phyloP scores from a whole-genome alignment of 768 basidiomycete species.

The Tylopilus rubrobrunneus region DNA sequence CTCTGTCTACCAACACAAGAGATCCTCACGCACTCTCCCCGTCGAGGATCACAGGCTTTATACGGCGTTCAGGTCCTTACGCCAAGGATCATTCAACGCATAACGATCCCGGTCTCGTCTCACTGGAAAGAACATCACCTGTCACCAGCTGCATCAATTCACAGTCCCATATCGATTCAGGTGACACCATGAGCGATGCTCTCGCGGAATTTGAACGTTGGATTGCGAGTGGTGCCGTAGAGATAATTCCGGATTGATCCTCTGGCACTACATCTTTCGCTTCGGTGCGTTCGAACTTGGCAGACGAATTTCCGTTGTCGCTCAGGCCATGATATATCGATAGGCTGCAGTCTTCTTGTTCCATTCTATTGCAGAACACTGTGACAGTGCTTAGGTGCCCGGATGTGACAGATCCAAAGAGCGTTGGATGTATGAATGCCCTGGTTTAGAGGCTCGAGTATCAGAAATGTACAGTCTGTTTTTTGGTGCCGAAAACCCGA shows the following conservation, averaged over 20 bases:
- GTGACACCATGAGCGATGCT: conserved; percentile 37
- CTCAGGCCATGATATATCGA: too few species aligned
- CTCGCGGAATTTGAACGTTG: conserved; percentile 67
- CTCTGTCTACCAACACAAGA: neutral
- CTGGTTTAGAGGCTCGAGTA: neutral
- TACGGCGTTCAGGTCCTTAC: conserved; percentile 4
- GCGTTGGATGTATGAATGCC: neutral
- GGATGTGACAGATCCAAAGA: neutral
- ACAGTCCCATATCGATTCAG: neutral
- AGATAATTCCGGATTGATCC: conserved; percentile 37
- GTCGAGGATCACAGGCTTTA: conserved; percentile 24
- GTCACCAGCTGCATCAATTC: neutral
- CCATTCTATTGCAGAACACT: too few species aligned
- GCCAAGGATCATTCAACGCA: neutral
- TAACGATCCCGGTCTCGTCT: neutral
- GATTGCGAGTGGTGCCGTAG: conserved; percentile 62
- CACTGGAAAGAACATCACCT: neutral
- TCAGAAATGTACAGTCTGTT: neutral
- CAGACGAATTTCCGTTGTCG: neutral
- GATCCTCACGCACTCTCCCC: conserved; percentile 17
- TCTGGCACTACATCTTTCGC: neutral
- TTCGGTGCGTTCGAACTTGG: neutral
- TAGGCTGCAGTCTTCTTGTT: neutral
- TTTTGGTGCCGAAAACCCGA: neutral
- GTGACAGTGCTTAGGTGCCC: neutral